A percentile compares a stretch with the other conserved stretches of the same genome.
phyloP scores from a whole-genome alignment of 176 grass and related monocot species.

The Oryza brachyantha region DNA sequence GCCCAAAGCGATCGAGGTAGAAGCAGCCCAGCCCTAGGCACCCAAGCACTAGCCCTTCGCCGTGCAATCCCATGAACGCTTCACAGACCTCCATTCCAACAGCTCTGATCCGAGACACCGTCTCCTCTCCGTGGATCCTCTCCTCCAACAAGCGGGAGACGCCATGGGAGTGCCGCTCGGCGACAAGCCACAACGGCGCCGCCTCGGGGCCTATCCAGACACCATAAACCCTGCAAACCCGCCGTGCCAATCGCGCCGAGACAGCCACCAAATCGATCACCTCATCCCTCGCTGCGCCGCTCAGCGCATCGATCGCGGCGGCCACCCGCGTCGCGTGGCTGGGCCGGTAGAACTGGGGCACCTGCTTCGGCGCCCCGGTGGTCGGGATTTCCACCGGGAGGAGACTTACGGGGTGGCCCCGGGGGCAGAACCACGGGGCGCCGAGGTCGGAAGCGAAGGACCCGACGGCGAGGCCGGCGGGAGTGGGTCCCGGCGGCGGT shows the following conservation, averaged over 20 bases:
- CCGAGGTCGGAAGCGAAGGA: conserved; percentile 40
- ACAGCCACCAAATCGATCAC: conserved; percentile 48
- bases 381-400: background rate
- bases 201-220: conserved; percentile 51
- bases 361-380: background rate
- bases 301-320: conserved; percentile 29
- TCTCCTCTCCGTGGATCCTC: conserved; percentile 15
- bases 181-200: conserved; percentile 67
- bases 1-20: conserved; percentile 50
- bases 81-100: conserved; percentile 64
- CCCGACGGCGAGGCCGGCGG: conserved; percentile 33
- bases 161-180: conserved; percentile 36
- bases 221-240: conserved; percentile 65
- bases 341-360: conserved; percentile 33
- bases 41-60: conserved; percentile 51
- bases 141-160: conserved; percentile 18
- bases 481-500: background rate
- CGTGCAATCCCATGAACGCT: conserved; percentile 62
- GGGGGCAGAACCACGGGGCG: conserved; percentile 26
- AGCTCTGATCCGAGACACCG: conserved; percentile 36
- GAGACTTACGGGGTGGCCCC: conserved; percentile 30
- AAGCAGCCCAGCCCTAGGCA: conserved; percentile 67
- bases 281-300: conserved; percentile 44
- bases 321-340: conserved; percentile 29
- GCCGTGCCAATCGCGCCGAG: conserved; percentile 30